phyloP scores from a whole-genome alignment of 768 basidiomycete genomes.

The Candolleomyces aberdarensis region DNA sequence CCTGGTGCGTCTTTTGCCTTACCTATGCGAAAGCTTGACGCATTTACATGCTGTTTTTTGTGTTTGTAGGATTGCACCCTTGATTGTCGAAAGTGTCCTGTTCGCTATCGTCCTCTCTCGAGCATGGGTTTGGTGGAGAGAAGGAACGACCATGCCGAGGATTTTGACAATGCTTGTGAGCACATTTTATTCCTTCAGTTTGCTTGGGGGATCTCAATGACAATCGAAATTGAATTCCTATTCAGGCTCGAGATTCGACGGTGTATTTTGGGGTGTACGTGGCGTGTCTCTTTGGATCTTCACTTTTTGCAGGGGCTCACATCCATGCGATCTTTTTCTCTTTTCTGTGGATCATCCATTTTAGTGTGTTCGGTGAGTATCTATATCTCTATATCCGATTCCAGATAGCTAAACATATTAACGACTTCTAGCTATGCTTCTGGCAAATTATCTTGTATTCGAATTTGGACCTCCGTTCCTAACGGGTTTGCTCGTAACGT shows the following conservation, averaged over 20 bases:
- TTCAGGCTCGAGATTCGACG: slow-evolving; percentile 23
- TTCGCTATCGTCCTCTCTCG: slow-evolving; percentile 22
- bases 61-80: slow-evolving; percentile 18
- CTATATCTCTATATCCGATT: not conserved
- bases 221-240: not conserved
- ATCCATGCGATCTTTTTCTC: not conserved
- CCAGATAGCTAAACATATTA: not conserved
- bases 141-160: slow-evolving; percentile 18
- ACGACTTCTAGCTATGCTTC: slow-evolving; percentile 16
- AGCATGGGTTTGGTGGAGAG: slow-evolving; percentile 23
- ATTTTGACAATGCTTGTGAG: slow-evolving; percentile 21
- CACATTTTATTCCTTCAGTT: not conserved
- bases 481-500: slow-evolving; percentile 29
- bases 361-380: not conserved
- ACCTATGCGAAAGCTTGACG: too few species aligned
- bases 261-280: slow-evolving; percentile 24
- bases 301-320: slow-evolving; percentile 8
- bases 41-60: not conserved
- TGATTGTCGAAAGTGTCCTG: slow-evolving; percentile 27
- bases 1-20: slow-evolving; percentile 17
- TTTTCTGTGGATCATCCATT: not conserved
- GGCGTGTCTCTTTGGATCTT: not conserved
- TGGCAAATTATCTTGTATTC: slow-evolving; percentile 23
- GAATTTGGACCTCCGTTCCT: slow-evolving; percentile 23
- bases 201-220: not conserved